A percentile compares a stretch with the other conserved stretches of the same genome.
phyloP scores from a whole-genome alignment of 805 yeast species.

The Teunomyces aglyptinius region DNA sequence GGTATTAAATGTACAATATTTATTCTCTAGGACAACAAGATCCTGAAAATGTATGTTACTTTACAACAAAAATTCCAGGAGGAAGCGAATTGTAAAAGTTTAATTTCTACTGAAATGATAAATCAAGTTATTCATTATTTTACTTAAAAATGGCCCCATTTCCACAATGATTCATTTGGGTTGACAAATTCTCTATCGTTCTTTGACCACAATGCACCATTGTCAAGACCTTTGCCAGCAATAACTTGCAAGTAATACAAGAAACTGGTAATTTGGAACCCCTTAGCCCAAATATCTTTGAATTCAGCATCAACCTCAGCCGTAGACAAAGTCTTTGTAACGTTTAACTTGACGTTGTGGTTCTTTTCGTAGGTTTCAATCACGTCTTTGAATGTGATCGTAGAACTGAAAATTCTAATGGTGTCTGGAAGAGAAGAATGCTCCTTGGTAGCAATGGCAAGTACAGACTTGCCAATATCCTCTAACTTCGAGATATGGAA shows the following conservation, averaged over 20 bases:
- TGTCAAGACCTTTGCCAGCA: constrained; percentile 37
- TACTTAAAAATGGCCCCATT: constrained; percentile 36
- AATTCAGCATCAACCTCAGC: constrained; percentile 32
- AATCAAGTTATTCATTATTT: background rate
- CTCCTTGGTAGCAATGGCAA: constrained; percentile 21
- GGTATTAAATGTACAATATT: no score
- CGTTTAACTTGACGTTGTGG: constrained; percentile 26
- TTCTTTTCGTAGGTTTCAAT: constrained; percentile 38
- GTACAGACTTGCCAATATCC: constrained; percentile 18
- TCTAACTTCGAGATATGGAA: constrained; percentile 34
- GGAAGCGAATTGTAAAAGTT: background rate
- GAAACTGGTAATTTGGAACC: constrained; percentile 34
- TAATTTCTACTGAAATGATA: background rate
- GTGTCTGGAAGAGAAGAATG: constrained; percentile 42
- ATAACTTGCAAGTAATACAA: constrained; percentile 31
- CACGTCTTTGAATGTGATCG: constrained; percentile 37
- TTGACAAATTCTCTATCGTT: constrained; percentile 45
- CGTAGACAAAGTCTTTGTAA: constrained; percentile 11
- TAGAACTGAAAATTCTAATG: constrained; percentile 43
- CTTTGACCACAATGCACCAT: constrained; percentile 32
- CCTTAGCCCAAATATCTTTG: constrained; percentile 21
- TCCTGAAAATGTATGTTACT: no score
- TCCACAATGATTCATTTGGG: constrained; percentile 44
- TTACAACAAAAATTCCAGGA: no score
- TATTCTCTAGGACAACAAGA: no score